Evolutionary conservation across 257 asterid species (phyloP).

Genomic region (Sherardia arvensis): DNA sequence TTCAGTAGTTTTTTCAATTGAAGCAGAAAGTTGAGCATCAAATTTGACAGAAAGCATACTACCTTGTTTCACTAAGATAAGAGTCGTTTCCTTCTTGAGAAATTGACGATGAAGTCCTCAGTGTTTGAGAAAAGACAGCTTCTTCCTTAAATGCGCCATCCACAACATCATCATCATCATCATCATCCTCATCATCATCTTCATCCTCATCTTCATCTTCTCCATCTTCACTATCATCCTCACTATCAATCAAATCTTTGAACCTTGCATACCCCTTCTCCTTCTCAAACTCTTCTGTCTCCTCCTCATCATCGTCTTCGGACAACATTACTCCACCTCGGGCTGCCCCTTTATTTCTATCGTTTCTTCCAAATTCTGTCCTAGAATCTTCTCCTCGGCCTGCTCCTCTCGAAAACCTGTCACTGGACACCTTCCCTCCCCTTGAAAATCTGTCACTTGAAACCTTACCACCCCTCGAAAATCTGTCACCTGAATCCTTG

Average conservation of each 20-base stretch:
- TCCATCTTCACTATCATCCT: slow-evolving; percentile 35
- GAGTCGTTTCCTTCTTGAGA: slow-evolving; percentile 39
- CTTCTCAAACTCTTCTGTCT: slow-evolving; percentile 22
- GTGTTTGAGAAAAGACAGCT: slow-evolving; percentile 1
- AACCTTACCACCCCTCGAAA: not conserved
- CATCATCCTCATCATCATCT: slow-evolving; percentile 14
- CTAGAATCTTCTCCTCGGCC: slow-evolving; percentile 17
- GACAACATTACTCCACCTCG: slow-evolving; percentile 27
- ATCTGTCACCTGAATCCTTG: slow-evolving; percentile 1
- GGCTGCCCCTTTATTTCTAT: slow-evolving; percentile 19
- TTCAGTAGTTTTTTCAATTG: not conserved
- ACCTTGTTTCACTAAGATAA: slow-evolving; percentile 91
- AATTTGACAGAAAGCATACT: not conserved
- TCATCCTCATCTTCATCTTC: not conserved
- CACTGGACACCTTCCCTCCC: not conserved
- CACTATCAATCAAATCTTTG: slow-evolving; percentile 55
- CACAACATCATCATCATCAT: slow-evolving; percentile 16
- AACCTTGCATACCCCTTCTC: slow-evolving; percentile 39
- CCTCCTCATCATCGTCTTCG: slow-evolving; percentile 33
- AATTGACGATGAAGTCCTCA: slow-evolving; percentile 17
- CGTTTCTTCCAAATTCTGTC: slow-evolving; percentile 17
- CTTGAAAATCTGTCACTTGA: slow-evolving; percentile 7
- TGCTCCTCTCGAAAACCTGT: slow-evolving; percentile 3
- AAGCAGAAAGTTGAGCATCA: not conserved
- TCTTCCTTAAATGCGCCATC: slow-evolving; percentile 20